Base-by-base conservation (phyloP, 352 stramenopile species). In the Globisporangium paddicum region DNA sequence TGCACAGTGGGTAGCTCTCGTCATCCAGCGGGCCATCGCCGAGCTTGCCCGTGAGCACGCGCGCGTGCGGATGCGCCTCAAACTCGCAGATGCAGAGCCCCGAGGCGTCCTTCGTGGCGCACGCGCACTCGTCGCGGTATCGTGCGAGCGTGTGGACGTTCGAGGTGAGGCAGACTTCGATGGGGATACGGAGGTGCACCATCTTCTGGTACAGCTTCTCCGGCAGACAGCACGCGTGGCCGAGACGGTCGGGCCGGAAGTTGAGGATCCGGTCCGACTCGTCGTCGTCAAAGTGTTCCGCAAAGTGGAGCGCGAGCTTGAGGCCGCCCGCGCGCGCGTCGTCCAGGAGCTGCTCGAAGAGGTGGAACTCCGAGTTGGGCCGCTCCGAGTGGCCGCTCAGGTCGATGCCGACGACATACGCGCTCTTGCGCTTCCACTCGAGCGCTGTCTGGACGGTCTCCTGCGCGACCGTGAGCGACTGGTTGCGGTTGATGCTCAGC, bases 161-260 rank as follows among this genome's bases (percentile, higher is more conserved):
- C 18, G 89, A 98, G 7, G 91, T 98, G 21, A 97, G 78, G 68
- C 95, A 98, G 6, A 92, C 73, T 71, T 98, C 95, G 45, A 98
- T 86, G 6, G 93, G 91, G 56, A 98, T 96, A 19, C 71, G 72
- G 16, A 77, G 56, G 21, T 49, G 32, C 23, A 86, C 59, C 64
- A 98, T 82, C 55, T 79, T 75, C 42, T 81, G 25, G 68, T 93
- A 90, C 13, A 93, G 73, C 14, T 60, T 59, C 32, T 91, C 68
- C 5, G 89, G 76, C 16, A 98, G 60, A 35, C 89, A 89, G 32
- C 96, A 86, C 18, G 90, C 90, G 61, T 98, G 95, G 30, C 95
- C 95, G 46, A 98, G 62, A 57, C 95, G 87, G 68, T 98, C 89
- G 3, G 95, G 95, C 14, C 64, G 58, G 63, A 98, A 98, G 28